Evolutionary conservation across 495 filamentous ascomycete species (phyloP).

Genomic region (Tuber indicum): DNA sequence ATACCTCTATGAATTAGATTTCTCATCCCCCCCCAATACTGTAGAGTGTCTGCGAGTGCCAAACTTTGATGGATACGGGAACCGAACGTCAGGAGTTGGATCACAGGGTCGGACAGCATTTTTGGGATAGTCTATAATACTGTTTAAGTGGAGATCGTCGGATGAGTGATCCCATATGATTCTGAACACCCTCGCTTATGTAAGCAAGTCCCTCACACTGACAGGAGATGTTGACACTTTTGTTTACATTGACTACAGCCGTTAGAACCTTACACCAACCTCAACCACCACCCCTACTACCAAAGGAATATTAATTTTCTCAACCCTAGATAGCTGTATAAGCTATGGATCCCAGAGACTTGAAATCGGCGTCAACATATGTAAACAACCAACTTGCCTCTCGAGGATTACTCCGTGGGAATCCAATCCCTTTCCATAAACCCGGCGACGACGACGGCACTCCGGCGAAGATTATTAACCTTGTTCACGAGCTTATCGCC

Average conservation of each 20-base stretch:
- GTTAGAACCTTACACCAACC: not conserved
- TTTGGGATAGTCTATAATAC: not conserved
- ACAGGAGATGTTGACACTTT: not conserved
- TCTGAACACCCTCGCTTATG: not conserved
- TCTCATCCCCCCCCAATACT: not conserved
- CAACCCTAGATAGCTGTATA: conserved; percentile 5
- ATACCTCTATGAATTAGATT: not conserved
- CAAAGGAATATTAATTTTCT: not conserved
- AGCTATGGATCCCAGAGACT: conserved; percentile 67
- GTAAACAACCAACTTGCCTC: conserved; percentile 94
- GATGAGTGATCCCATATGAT: not conserved
- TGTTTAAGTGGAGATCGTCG: not conserved
- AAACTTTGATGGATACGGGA: not conserved
- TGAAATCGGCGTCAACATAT: conserved; percentile 83
- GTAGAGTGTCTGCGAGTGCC: not conserved
- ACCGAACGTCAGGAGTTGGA: not conserved
- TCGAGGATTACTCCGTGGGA: conserved; percentile 74
- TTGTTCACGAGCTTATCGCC: conserved; percentile 84
- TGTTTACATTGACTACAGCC: not conserved
- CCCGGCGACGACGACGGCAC: conserved; percentile 65
- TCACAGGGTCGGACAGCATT: not conserved
- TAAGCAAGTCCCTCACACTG: not conserved
- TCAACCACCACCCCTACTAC: conserved; percentile 3
- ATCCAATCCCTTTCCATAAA: conserved; percentile 74
- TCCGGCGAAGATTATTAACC: conserved; percentile 79